Base-by-base conservation (phyloP, 2,329 filamentous ascomycete species). In the Penicillium janthinellum region DNA sequence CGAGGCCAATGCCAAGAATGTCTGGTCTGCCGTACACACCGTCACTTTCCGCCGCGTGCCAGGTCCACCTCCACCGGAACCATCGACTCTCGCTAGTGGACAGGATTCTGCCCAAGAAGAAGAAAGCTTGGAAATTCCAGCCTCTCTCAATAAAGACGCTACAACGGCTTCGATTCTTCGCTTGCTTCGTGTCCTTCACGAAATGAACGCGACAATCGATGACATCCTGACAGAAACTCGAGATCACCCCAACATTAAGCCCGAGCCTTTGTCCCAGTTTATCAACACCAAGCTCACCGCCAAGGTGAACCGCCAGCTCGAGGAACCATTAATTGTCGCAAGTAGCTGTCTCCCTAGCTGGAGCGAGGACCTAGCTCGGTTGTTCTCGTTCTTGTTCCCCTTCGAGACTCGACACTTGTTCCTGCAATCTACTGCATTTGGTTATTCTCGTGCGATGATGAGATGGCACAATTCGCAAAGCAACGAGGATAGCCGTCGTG, bases 281-380 rank as follows among this genome's bases (percentile, higher is more conserved):
- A 95, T 99, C 77, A 99, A 99, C 73, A 97, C 95, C 0, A 99
- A 99, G 76, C 85, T 99, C 39, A 99, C 95, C 0, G 96, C 95
- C 1, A 99, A 99, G 79, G 85, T 99, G 58, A 99, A 99, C 72
- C 89, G 95, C 31, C 96, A 99, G 75, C 81, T 99, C 12, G 95
- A 99, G 73, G 96, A 99, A 77, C 95, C 95, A 10, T 80, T 99
- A 64, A 96, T 99, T 65, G 95, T 99, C 53, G 95, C 95, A 4
- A 98, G 95, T 78, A 96, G 94, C 71, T 99, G 95, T 73, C 82
- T 99, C 39, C 95, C 95, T 4, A 92, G 86, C 71, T 99, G 95
- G 95, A 96, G 92, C 62, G 94, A 98, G 77, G 95, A 99, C 72
- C 80, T 99, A 54, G 92, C 95, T 10, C 89, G 95, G 37, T 82